Base-by-base conservation (phyloP, 352 stramenopile species). In the Phytophthora cajani region DNA sequence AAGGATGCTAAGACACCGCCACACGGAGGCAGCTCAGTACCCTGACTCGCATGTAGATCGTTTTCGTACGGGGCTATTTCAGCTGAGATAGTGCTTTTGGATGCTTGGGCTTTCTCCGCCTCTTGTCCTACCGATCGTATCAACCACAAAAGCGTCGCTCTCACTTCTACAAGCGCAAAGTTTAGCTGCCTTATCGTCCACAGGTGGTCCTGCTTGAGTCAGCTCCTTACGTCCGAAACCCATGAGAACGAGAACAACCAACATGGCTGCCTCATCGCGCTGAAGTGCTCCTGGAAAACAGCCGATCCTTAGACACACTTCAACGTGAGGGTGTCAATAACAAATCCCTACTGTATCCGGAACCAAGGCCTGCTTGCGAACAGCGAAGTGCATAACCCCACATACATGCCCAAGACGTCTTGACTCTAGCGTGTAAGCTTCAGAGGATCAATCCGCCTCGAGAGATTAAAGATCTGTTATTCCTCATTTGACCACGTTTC, bases 111-210 rank as follows among this genome's bases (percentile, higher is more conserved):
- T 33, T 40, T 14, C 9, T 40, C 11, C 33, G 33, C 33, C 33
- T 16, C 33, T 40, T 40, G 9, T 40, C 33, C 33, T 40, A 42
- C 36, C 36, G 12, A 14, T 4, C 36, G 12, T 11, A 16, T 14
- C 36, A 42, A 30, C 56, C 56, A 53, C 56, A 53, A 27, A 12
- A 46, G n/a, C 27, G 11, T 47, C 19, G 14, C 30, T 33, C 38
- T 14, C 50, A 51, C 38, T 62, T 67, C 54, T 67, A 67, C 61
- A n/a, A 55, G 10, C n/a, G 27, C n/a, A 19, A 30, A 57, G 25
- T 27, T 27, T 53, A 17, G 46, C n/a, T 30, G n/a, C n/a, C n/a
- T 27, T 61, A 14, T 17, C 38, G 38, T 44, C 38, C 38, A 44
- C 11, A n/a, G 17, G 40, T 19, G 8, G 40, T 47, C 40, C 36